Evolutionary conservation across 257 asterid genomes (phyloP), one percentile per base, ranked within the genome.

Genomic region (Penstemon barbatus): DNA sequence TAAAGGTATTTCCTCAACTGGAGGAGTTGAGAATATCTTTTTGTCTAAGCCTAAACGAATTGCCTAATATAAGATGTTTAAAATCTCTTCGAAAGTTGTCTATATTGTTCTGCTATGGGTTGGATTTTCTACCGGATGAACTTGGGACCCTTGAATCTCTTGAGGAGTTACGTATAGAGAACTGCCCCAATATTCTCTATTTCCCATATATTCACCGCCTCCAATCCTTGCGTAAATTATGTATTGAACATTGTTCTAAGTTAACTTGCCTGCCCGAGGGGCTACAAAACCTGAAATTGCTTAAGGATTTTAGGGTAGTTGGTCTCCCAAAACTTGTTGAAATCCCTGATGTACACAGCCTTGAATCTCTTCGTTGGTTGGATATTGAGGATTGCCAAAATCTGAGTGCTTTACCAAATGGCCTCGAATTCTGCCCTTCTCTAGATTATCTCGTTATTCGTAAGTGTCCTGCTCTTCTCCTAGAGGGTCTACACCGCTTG

Each of bases 161-260:
- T 66, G 63, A 55, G 70, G 66, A 64, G 1, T 10, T 72, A 13
- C 38, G 49, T 41, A 61, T 70, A 61, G 7, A 2, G 36, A 9
- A 41, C 5, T 49, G 75, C 61, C 11, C 61, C 3, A 49, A 40
- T 49, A 62, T 70, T 10, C 33, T 37, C 9, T 4, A 10, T 8
- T 10, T 70, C 8, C 69, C 75, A 51, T 57, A 65, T n/a, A 11
- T 57, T 11, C 68, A n/a, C 39, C 61, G 71, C 39, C 71, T 75
- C 37, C 55, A 41, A 65, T 59, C 61, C 48, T 11, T 73, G 2
- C 42, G 37, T 19, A 41, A 65, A 9, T 44, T 57, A 15, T 57
- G 45, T 11, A 38, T 74, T 50, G 43, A 54, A 49, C 1, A 11
- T 19, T 73, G 77, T 66, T 33, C 15, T 12, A 65, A 66, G 45